phyloP scores from a whole-genome alignment of 2,329 filamentous ascomycete genomes.

The Dactylellina drechsleri region DNA sequence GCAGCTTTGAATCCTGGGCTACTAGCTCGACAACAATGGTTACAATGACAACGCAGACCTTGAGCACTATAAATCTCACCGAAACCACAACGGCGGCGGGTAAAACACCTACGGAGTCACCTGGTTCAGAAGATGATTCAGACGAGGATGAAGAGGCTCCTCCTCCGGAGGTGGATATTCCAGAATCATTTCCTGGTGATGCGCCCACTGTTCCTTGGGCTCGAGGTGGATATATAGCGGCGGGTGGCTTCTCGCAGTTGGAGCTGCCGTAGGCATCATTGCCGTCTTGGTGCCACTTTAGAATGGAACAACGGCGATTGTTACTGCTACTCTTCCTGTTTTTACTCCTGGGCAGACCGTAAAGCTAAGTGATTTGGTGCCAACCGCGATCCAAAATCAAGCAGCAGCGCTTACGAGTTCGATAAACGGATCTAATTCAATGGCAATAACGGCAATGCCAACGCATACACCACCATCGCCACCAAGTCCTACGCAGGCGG shows the following conservation, averaged over 20 bases:
- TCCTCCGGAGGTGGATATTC: background rate
- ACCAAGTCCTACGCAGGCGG: too few relatives aligned
- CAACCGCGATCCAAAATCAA: background rate
- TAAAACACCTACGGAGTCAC: background rate
- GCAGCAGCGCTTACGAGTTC: background rate
- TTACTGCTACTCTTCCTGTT: background rate
- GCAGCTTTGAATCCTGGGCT: background rate
- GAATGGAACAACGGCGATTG: background rate
- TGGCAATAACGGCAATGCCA: background rate
- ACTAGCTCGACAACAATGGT: background rate
- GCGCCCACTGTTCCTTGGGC: background rate
- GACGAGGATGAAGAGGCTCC: background rate
- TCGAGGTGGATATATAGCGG: constrained; percentile 1
- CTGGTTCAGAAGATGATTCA: background rate
- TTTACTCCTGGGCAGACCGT: constrained; percentile 7
- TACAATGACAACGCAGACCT: background rate
- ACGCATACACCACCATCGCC: background rate
- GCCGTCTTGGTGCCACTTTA: background rate
- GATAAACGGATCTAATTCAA: background rate
- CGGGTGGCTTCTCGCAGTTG: constrained; percentile 1
- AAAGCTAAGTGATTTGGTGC: constrained; percentile 12
- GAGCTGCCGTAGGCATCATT: background rate
- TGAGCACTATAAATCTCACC: too few relatives aligned
- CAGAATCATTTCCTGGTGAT: background rate
- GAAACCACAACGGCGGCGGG: background rate